A percentile compares a stretch with the other conserved stretches of the same genome.
phyloP scores from a whole-genome alignment of 305 asterid genomes.

The Fraxinus floribunda region DNA sequence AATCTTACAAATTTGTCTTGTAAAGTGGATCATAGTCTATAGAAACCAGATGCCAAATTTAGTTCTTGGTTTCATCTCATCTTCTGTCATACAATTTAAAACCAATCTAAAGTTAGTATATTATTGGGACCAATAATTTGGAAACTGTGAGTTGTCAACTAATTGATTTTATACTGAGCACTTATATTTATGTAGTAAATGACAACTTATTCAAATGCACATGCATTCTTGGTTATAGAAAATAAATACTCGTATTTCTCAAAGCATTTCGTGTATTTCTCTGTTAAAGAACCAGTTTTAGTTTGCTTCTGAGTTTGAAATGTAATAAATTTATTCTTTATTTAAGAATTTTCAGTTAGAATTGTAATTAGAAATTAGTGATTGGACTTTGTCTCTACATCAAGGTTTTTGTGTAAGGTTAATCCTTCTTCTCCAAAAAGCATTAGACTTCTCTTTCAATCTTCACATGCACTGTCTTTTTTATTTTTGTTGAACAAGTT shows the following conservation, averaged over 20 bases:
- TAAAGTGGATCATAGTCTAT: not conserved
- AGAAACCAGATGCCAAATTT: not conserved
- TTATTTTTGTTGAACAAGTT: not conserved
- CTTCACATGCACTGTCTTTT: not conserved
- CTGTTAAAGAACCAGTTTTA: not conserved
- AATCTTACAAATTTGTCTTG: not conserved
- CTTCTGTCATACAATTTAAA: not conserved
- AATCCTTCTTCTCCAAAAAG: not conserved
- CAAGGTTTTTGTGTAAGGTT: not conserved
- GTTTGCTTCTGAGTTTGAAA: not conserved
- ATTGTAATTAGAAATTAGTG: not conserved
- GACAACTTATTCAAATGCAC: not conserved
- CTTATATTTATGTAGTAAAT: slow-evolving; percentile 13
- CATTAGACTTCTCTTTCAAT: not conserved
- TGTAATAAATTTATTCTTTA: not conserved
- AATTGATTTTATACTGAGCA: not conserved
- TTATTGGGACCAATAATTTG: not conserved
- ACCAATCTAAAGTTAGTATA: not conserved
- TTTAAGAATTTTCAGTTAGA: slow-evolving; percentile 5
- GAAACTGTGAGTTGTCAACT: not conserved
- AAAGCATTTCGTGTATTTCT: slow-evolving; percentile 8
- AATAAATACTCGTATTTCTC: slow-evolving; percentile 1
- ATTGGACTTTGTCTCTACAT: not conserved
- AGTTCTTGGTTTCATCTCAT: not conserved
- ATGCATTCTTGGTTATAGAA: slow-evolving; percentile 12